Base-by-base conservation (phyloP, 2,329 filamentous ascomycete genomes). In the Fusarium mexicanum region DNA sequence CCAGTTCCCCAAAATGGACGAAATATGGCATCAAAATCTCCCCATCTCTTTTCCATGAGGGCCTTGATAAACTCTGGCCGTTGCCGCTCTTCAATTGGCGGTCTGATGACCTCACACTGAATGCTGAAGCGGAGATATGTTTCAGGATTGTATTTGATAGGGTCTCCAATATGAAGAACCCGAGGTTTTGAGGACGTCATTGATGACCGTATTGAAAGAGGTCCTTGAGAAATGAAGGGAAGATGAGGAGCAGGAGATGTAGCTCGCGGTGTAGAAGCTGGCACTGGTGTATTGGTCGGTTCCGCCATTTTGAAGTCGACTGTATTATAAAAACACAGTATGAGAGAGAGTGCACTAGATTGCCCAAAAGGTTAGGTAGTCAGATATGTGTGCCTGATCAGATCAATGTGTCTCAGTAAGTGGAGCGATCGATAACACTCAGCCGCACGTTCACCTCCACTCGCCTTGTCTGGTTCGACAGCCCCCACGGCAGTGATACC, bases 131-230 rank as follows among this genome's bases (percentile, higher is more conserved):
- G 80, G 38, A 80, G 80, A 74, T 87, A 87, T 1, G 85, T 86
- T 4, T 82, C 79, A 1, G 81, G 84, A 72, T 88, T 88, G 80
- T 87, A 88, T 71, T 83, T 84, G 66, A 87, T 80, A 14, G 85
- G 83, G 78, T 95, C 93, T 72, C 94, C 94, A 81, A 94, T 91
- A 84, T 91, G 92, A 75, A 97, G 88, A 68, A 96, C 91, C 72
- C 91, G 88, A 50, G 82, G 85, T 69, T 81, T 86, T 22, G 75
- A 72, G 7, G 75, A 47, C 1, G 78, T 63, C 55, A 77, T 68
- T 44, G 79, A 61, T 53, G 79, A 54, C 61, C 76, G 70, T 67
- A 73, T 62, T 59, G 78, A 74, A 31, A 79, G 76, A 65, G 81
- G 67, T 11, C 76, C 66, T 55, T 76, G 69, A 63, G 73, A 67